These are phyloP conservation scores for Xylariaceae sp. DNA, from an alignment of 2,329 filamentous ascomycete genomes.

Conservation along the genomic window DNA sequence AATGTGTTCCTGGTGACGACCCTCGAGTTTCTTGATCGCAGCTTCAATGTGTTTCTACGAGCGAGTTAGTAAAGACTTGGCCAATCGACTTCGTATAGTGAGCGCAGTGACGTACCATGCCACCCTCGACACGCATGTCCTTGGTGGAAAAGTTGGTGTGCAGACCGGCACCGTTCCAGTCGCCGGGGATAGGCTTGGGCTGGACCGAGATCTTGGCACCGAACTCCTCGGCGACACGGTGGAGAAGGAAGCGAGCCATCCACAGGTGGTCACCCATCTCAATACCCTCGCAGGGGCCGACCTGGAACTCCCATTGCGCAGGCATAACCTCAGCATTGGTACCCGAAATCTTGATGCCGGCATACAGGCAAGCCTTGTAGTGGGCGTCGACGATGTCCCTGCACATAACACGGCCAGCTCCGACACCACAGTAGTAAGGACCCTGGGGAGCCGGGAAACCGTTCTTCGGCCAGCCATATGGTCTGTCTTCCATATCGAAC, in stretches of 20 bases:
- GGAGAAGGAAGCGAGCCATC: slow-evolving; percentile 84
- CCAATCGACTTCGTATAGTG: neutral
- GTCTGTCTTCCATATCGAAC: slow-evolving; percentile 78
- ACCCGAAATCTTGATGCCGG: slow-evolving; percentile 89
- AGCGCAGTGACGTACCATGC: slow-evolving; percentile 53
- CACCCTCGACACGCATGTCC: slow-evolving; percentile 83
- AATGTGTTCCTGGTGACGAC: slow-evolving; percentile 78
- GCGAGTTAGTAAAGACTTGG: slow-evolving; percentile 1
- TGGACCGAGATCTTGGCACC: slow-evolving; percentile 92
- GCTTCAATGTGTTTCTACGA: slow-evolving; percentile 74
- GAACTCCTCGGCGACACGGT: slow-evolving; percentile 92
- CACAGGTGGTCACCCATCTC: slow-evolving; percentile 94
- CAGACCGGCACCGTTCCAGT: slow-evolving; percentile 88
- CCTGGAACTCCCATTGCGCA: slow-evolving; percentile 94
- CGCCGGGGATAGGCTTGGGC: slow-evolving; percentile 91
- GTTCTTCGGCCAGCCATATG: slow-evolving; percentile 80
- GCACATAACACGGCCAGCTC: slow-evolving; percentile 94
- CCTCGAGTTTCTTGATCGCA: slow-evolving; percentile 77
- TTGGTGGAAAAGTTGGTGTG: slow-evolving; percentile 89
- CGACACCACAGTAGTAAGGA: slow-evolving; percentile 97
- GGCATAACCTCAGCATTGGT: slow-evolving; percentile 99
- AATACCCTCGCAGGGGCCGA: slow-evolving; percentile 85
- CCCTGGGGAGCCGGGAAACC: slow-evolving; percentile 91
- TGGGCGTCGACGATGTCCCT: slow-evolving; percentile 96
- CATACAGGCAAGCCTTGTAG: slow-evolving; percentile 79